Evolutionary conservation across 2,329 filamentous ascomycete species (phyloP).

Genomic region (Xylaria digitata): DNA sequence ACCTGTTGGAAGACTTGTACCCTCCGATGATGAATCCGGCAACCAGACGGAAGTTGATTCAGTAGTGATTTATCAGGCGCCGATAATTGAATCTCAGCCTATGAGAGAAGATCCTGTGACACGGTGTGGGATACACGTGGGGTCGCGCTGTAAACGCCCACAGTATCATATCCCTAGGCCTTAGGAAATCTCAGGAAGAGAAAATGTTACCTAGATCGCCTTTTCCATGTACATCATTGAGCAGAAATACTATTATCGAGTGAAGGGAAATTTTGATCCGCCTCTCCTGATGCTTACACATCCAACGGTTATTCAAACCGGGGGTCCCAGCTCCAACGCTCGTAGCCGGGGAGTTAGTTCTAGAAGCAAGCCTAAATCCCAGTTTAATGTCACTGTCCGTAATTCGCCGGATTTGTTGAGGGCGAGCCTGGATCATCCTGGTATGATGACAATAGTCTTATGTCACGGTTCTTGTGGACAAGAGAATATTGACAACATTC

Average conservation of each 20-base stretch:
- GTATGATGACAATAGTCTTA: not conserved
- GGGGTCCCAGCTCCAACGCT: not conserved
- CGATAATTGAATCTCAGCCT: constrained; percentile 10
- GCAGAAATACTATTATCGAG: not conserved
- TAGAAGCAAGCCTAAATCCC: constrained; percentile 19
- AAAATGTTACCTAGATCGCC: not conserved
- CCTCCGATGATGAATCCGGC: constrained; percentile 9
- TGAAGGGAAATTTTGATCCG: constrained; percentile 15
- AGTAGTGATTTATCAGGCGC: constrained; percentile 27
- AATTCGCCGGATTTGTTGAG: constrained; percentile 17
- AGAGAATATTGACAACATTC: no score
- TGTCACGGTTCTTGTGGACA: not conserved
- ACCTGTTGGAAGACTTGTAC: constrained; percentile 13
- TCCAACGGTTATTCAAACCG: not conserved
- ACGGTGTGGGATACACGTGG: constrained; percentile 14
- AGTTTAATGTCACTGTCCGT: constrained; percentile 17
- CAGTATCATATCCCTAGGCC: not conserved
- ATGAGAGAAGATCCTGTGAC: constrained; percentile 2
- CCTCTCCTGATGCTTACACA: constrained; percentile 1
- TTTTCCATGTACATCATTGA: not conserved
- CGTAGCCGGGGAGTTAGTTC: not conserved
- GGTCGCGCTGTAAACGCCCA: not conserved
- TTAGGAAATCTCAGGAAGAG: not conserved
- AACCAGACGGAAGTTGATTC: constrained; percentile 19
- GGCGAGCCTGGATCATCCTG: constrained; percentile 19